Evolutionary conservation across 495 filamentous ascomycete species (phyloP), one percentile per base, ranked within the genome.

Genomic region (Parathielavia hyrcaniae): DNA sequence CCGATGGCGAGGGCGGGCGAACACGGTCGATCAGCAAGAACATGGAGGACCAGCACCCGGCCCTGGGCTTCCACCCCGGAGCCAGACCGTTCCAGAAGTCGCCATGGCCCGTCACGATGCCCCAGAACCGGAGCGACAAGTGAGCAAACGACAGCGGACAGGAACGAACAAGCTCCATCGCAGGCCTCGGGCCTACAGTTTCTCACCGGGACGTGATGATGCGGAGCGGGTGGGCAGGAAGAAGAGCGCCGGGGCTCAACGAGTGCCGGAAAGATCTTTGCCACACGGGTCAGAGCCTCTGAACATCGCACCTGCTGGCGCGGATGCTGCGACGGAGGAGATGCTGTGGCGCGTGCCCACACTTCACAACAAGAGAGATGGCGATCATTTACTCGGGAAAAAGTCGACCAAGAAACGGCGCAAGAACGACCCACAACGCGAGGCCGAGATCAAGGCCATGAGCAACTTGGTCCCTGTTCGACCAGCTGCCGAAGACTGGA

Each of bases 391-490:
- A 23, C 70, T 83, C 39, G 81, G 84, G 34, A 83, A 86, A 48
- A 87, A 82, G 63, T 84, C 88, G 16, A 93, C 86, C 76, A 95
- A 91, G 72, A 75, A 75, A 47, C 80, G 86, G 55, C 85, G 86
- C 53, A 82, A 83, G 36, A 73, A 86, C 39, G 87, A 95, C 55
- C 81, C 83, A 66, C 77, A 82, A 53, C 80, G 91, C 17, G 90
- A 95, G 68, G 87, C 87, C 53, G 89, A 96, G 72, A 89, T 96
- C 62, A 84, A 84, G 58, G 79, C 87, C n/a, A 86, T 96, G 84
- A 86, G 85, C 43, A 83, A 83, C 32, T 81, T 89, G 22, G 67
- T 83, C 46, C 85, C 86, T 40, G 77, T 79, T 26, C 83, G 86
- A 41, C 74, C 81, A 3, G 77, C 79, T 12, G 74, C 81, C 12